Conservation (phyloP, 768 basidiomycete genomes). For the Collybia mongolica region DNA sequence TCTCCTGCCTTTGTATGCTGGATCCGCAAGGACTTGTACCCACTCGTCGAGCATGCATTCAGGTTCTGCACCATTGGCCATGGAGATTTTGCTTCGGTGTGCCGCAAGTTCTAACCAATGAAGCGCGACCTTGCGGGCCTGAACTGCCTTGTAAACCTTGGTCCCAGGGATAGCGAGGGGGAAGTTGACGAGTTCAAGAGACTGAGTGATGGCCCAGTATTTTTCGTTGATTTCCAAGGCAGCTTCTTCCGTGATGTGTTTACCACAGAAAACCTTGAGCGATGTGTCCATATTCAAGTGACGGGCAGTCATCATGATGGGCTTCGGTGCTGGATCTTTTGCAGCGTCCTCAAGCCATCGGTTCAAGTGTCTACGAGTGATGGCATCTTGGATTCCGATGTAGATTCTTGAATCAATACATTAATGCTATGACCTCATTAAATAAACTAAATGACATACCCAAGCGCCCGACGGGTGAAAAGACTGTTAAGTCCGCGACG, state of each 20-base stretch:
- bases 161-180: conserved; percentile 94
- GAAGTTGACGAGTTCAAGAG: conserved; percentile 98
- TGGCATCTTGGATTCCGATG: conserved; percentile 76
- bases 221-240: conserved; percentile 83
- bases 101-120: conserved; percentile 81
- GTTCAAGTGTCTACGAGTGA: conserved; percentile 74
- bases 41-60: conserved; percentile 93
- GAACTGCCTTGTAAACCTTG: conserved; percentile 91
- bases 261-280: conserved; percentile 92
- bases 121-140: conserved; percentile 85
- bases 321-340: conserved; percentile 44
- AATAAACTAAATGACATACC: conserved; percentile 46
- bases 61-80: conserved; percentile 78
- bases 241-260: conserved; percentile 81
- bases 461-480: conserved; percentile 92
- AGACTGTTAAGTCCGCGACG: conserved; percentile 86
- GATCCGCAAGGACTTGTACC: conserved; percentile 72
- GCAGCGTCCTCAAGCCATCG: conserved; percentile 67
- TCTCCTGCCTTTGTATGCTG: conserved; percentile 68
- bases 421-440: neutral
- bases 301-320: conserved; percentile 90
- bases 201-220: conserved; percentile 94
- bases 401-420: conserved; percentile 58
- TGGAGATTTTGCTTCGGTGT: conserved; percentile 71
- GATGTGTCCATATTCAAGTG: conserved; percentile 97